phyloP scores from a whole-genome alignment of 1,284 basidiomycete genomes.

The Marasmius sp. region DNA sequence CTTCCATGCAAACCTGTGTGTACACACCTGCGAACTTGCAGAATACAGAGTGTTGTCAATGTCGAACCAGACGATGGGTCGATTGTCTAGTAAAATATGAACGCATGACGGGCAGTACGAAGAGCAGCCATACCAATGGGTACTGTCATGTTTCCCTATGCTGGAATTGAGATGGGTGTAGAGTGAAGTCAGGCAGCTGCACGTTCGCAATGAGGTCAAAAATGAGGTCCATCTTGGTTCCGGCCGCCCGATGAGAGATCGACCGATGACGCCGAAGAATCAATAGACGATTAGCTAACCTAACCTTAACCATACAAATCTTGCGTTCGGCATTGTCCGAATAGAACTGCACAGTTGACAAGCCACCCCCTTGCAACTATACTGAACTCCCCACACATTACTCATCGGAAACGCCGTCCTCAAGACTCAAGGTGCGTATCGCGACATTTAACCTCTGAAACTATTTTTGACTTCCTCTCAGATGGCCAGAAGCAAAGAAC shows the following conservation, averaged over 20 bases:
- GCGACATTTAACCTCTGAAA: constrained; percentile 16
- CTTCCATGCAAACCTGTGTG: not conserved
- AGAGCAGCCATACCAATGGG: no score
- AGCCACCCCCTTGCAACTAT: constrained; percentile 35
- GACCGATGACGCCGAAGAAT: not conserved
- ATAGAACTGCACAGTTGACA: constrained; percentile 40
- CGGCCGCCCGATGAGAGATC: no score
- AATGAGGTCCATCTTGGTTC: not conserved
- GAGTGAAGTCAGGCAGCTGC: no score
- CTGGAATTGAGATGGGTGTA: no score
- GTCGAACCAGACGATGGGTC: constrained; percentile 75
- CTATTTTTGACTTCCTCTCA: constrained; percentile 32
- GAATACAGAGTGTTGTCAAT: constrained; percentile 89
- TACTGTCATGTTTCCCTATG: no score
- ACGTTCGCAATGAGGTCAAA: not conserved
- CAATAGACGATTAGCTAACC: not conserved
- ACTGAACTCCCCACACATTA: constrained; percentile 34
- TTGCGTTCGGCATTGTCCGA: constrained; percentile 32
- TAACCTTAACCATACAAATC: not conserved
- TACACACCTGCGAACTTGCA: constrained; percentile 60
- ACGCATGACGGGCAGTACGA: no score
- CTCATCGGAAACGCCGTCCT: constrained; percentile 49
- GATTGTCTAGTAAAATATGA: constrained; percentile 40
- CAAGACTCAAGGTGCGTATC: constrained; percentile 43
- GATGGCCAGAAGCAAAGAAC: constrained; percentile 93